Conservation (phyloP, 2,329 filamentous ascomycete species). For the Sarocladiaceae sp. region DNA sequence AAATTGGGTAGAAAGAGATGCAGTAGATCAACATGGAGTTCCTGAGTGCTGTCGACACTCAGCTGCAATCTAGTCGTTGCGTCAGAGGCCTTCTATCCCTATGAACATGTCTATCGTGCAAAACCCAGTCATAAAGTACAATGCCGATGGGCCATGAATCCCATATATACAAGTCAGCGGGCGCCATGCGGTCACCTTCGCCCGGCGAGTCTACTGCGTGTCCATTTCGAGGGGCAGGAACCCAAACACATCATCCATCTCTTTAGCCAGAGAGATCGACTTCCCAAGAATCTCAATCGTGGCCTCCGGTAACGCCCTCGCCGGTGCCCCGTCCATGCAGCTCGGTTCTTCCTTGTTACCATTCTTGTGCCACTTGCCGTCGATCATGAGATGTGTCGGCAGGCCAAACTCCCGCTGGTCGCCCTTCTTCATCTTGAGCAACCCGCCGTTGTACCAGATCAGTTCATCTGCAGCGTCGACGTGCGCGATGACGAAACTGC, state of each 20-base stretch:
- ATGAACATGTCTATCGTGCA: too few relatives aligned
- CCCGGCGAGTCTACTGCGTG: background rate
- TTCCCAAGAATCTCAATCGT: background rate
- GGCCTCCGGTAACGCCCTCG: background rate
- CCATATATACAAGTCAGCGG: too few relatives aligned
- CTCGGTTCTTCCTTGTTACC: constrained; percentile 26
- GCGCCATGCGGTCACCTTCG: too few relatives aligned
- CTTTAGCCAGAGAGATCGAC: background rate
- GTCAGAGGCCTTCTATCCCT: too few relatives aligned
- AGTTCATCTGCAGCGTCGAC: constrained; percentile 29
- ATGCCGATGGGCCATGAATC: too few relatives aligned
- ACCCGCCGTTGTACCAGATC: constrained; percentile 37
- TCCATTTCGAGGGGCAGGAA: background rate
- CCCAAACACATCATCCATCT: constrained; percentile 1
- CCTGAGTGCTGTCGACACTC: too few relatives aligned
- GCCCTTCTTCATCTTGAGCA: constrained; percentile 32
- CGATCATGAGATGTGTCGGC: constrained; percentile 33
- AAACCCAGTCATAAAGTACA: too few relatives aligned
- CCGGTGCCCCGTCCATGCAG: constrained; percentile 25
- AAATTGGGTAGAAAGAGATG: too few relatives aligned
- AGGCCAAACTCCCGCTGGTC: constrained; percentile 25
- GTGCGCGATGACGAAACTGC: constrained; percentile 37
- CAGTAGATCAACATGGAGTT: too few relatives aligned
- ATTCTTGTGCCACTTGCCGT: constrained; percentile 30
- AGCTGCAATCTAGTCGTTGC: too few relatives aligned